phyloP scores from a whole-genome alignment of 2,329 filamentous ascomycete species.

The Fusarium pseudoanthophilum region DNA sequence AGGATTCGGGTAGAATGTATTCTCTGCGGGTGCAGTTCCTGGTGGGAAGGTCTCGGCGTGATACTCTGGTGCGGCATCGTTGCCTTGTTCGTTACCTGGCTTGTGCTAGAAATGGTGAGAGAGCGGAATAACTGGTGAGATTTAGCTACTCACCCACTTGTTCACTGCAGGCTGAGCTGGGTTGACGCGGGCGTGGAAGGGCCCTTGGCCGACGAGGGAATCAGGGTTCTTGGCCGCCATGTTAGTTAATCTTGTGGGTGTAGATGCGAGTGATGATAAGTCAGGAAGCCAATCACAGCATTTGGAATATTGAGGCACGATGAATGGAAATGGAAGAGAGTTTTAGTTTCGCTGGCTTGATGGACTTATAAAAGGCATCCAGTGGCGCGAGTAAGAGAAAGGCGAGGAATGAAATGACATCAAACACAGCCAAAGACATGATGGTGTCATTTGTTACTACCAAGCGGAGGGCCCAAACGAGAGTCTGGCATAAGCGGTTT shows the following conservation, averaged over 20 bases:
- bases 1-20: not conserved
- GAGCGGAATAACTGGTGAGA: fast-evolving
- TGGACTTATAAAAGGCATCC: not conserved
- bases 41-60: not conserved
- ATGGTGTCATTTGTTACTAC: fast-evolving
- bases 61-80: not conserved
- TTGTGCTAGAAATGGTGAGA: not conserved
- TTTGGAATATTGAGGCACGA: fast-evolving
- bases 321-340: not conserved
- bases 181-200: not conserved
- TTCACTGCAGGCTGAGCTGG: not conserved
- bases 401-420: not conserved
- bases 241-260: not conserved
- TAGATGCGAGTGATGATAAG: not conserved
- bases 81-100: not conserved
- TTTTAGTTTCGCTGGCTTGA: fast-evolving
- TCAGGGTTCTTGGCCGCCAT: not conserved
- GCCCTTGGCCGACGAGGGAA: not conserved
- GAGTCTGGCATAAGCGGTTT: not conserved
- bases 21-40: not conserved
- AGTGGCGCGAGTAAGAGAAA: not conserved
- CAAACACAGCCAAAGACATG: not conserved
- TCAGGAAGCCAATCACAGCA: not conserved
- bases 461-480: fast-evolving
- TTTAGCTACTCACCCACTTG: not conserved